Conservation (phyloP, 495 filamentous ascomycete species). For the Lasiosphaeris hirsuta region DNA sequence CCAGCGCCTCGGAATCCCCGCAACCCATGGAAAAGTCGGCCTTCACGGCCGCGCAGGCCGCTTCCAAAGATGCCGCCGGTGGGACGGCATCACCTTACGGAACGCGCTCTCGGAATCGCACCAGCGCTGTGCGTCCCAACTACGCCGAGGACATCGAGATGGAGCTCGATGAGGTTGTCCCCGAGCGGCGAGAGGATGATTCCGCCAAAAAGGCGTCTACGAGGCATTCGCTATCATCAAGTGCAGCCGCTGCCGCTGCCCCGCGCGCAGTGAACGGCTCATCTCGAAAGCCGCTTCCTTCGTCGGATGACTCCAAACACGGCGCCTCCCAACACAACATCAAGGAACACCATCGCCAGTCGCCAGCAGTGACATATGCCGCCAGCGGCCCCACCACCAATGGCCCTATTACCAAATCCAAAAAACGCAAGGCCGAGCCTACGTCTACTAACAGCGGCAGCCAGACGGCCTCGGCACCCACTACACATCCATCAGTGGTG, state of each 20-base stretch:
- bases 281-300: constrained; percentile 32
- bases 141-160: constrained; percentile 95
- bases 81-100: constrained; percentile 72
- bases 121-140: constrained; percentile 76
- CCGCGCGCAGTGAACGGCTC: constrained; percentile 25
- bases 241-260: constrained; percentile 16
- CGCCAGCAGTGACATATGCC: constrained; percentile 13
- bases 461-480: constrained; percentile 49
- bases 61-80: constrained; percentile 35
- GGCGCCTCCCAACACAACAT: constrained; percentile 18
- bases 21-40: constrained; percentile 43
- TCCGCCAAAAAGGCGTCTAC: constrained; percentile 47
- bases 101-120: constrained; percentile 90
- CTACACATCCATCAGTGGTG: constrained; percentile 25
- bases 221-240: constrained; percentile 24
- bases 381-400: constrained; percentile 47
- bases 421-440: constrained; percentile 72
- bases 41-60: constrained; percentile 33
- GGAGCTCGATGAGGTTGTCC: constrained; percentile 61
- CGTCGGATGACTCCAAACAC: constrained; percentile 29
- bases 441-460: constrained; percentile 38
- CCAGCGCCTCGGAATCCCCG: constrained; percentile 21
- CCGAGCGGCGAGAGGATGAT: constrained; percentile 44
- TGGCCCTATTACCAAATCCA: constrained; percentile 43
- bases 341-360: constrained; percentile 25